phyloP scores from a whole-genome alignment of 257 asterid genomes.

The Linderniella brevidens region DNA sequence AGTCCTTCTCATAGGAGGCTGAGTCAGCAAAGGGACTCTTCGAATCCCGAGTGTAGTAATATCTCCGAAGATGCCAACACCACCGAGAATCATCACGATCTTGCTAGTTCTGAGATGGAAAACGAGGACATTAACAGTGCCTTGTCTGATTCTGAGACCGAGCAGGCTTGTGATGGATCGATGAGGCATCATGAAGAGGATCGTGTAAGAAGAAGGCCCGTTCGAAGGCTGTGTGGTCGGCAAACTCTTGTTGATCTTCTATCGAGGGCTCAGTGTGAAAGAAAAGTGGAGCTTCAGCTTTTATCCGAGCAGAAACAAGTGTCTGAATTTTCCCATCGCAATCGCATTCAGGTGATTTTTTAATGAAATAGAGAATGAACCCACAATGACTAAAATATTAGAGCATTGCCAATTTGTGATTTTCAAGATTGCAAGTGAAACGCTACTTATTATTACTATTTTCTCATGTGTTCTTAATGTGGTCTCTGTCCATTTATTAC shows the following conservation, averaged over 20 bases:
- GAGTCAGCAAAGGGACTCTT: conserved; percentile 15
- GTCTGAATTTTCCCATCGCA: conserved; percentile 66
- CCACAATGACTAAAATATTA: too few relatives aligned
- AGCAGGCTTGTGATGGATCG: too few relatives aligned
- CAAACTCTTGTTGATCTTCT: conserved; percentile 88
- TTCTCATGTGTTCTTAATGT: too few relatives aligned
- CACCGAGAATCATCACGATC: conserved; percentile 28
- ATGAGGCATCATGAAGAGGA: conserved; percentile 27
- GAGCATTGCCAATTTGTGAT: background rate
- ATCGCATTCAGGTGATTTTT: conserved; percentile 68
- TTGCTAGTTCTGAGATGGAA: too few relatives aligned
- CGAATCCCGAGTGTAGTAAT: too few relatives aligned
- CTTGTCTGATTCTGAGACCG: too few relatives aligned
- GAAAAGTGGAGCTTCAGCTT: conserved; percentile 52
- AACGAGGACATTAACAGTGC: conserved; percentile 29
- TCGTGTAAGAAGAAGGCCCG: conserved; percentile 37
- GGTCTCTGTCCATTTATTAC: too few relatives aligned
- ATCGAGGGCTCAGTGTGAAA: conserved; percentile 50
- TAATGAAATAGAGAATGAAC: too few relatives aligned
- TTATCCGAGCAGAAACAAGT: conserved; percentile 52
- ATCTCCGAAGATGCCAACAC: too few relatives aligned
- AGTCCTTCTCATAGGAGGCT: conserved; percentile 24
- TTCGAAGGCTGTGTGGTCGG: conserved; percentile 70
- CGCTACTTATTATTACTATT: too few relatives aligned
- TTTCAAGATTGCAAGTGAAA: too few relatives aligned